A percentile compares a stretch with the other conserved stretches of the same genome.
These are phyloP conservation scores for Hapsidospora chrysogenum DNA, from an alignment of 495 filamentous ascomycete species.

Conservation along the genomic window DNA sequence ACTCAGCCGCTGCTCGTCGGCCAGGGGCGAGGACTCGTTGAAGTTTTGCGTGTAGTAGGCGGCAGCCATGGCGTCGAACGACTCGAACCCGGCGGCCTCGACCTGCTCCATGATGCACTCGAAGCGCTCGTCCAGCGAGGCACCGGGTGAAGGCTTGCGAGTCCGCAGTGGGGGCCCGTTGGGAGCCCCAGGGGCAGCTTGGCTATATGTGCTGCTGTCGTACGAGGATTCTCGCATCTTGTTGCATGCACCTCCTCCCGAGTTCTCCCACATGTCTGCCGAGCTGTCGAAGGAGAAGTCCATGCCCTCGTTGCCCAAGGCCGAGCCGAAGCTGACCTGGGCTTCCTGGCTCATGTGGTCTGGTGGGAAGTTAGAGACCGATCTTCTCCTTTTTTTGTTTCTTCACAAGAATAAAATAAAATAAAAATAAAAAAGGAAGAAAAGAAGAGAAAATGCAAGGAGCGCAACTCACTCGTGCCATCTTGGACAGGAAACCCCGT, in stretches of 20 bases:
- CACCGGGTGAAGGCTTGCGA: background rate
- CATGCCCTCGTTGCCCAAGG: background rate
- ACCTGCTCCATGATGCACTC: constrained; percentile 2
- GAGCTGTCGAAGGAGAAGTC: background rate
- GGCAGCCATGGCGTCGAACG: constrained; percentile 1
- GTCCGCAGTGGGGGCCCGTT: no score
- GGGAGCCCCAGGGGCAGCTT: no score
- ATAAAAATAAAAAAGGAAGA: no score
- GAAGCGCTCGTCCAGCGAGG: constrained; percentile 1
- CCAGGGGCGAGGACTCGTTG: background rate
- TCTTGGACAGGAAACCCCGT: no score
- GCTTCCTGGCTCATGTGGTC: background rate
- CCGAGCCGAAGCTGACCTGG: background rate
- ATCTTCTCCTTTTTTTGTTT: no score
- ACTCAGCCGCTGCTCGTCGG: constrained; percentile 1
- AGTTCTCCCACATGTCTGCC: background rate
- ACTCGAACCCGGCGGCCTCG: constrained; percentile 2
- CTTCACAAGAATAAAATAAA: no score
- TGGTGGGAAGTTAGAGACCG: no score
- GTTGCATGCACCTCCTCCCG: no score
- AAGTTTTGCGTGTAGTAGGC: constrained; percentile 1
- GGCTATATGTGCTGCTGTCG: no score
- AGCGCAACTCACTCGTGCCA: no score
- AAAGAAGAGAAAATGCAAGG: no score
- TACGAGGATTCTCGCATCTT: no score